A percentile compares a stretch with the other conserved stretches of the same genome.
phyloP scores from a whole-genome alignment of 768 basidiomycete species.

The Tephrocybe sp. region DNA sequence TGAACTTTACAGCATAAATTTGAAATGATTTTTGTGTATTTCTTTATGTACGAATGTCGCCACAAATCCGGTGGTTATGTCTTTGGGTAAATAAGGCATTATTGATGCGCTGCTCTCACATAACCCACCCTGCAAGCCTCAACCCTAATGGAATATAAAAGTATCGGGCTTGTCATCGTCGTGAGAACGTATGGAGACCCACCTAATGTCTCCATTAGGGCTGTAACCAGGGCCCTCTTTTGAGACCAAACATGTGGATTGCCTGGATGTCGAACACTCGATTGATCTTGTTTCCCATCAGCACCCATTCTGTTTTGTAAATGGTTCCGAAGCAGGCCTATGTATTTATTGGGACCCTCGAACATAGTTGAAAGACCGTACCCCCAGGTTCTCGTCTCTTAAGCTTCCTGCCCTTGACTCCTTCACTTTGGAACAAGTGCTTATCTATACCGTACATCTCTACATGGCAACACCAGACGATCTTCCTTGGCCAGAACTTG shows the following conservation, averaged over 20 bases:
- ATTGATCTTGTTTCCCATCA: conserved; percentile 16
- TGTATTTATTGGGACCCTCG: conserved; percentile 10
- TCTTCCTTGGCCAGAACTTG: conserved; percentile 84
- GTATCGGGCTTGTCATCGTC: conserved; percentile 3
- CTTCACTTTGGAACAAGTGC: conserved; percentile 21
- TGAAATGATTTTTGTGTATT: not conserved
- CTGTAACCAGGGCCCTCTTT: conserved; percentile 27
- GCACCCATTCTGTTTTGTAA: not conserved
- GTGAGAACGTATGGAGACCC: conserved; percentile 13
- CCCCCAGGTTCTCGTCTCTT: conserved; percentile 9
- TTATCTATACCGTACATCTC: conserved; percentile 22
- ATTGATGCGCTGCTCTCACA: conserved; percentile 2
- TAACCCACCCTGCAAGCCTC: conserved; percentile 2
- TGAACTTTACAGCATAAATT: conserved; percentile 64
- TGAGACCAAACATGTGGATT: conserved; percentile 21
- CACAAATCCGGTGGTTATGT: conserved; percentile 10
- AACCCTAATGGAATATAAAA: conserved; percentile 4
- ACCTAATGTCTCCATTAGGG: conserved; percentile 17
- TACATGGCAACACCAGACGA: conserved; percentile 65
- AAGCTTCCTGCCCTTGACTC: conserved; percentile 16
- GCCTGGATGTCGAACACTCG: conserved; percentile 21
- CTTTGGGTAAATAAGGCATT: conserved; percentile 2
- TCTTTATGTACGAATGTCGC: conserved; percentile 6
- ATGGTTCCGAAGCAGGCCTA: conserved; percentile 5
- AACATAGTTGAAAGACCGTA: conserved; percentile 16